Conservation (phyloP, 495 filamentous ascomycete species). For the Podospora didyma region DNA sequence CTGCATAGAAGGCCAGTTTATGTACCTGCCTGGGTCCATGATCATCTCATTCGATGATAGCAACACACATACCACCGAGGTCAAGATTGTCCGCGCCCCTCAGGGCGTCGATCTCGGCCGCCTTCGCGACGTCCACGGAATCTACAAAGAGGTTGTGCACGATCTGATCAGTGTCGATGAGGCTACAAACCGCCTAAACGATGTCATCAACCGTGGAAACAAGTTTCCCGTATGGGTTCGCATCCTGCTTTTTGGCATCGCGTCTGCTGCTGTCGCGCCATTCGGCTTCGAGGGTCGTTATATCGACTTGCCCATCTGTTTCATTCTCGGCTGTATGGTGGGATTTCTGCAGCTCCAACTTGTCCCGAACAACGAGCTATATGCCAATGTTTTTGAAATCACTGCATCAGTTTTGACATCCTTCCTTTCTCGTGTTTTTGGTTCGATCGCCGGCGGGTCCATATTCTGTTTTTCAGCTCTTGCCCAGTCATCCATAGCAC, state of each 20-base stretch:
- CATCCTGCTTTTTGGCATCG: constrained; percentile 81
- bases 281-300: constrained; percentile 86
- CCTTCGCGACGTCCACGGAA: constrained; percentile 76
- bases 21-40: constrained; percentile 94
- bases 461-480: constrained; percentile 91
- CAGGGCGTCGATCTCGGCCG: constrained; percentile 84
- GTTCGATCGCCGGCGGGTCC: constrained; percentile 65
- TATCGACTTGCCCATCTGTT: constrained; percentile 85
- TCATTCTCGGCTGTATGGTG: constrained; percentile 78
- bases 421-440: constrained; percentile 85
- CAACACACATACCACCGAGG: constrained; percentile 85
- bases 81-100: constrained; percentile 73
- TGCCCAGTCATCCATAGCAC: constrained; percentile 84
- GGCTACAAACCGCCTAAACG: constrained; percentile 66
- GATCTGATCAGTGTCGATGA: constrained; percentile 83
- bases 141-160: constrained; percentile 93
- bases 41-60: constrained; percentile 91
- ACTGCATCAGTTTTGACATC: constrained; percentile 80
- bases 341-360: constrained; percentile 79
- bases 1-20: constrained; percentile 85
- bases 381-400: constrained; percentile 89
- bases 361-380: constrained; percentile 73
- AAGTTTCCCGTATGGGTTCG: constrained; percentile 67
- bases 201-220: constrained; percentile 56
- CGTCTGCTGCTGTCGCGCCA: constrained; percentile 73